Base-by-base conservation (phyloP, 1,284 basidiomycete genomes). In the Leccinum ambiguum region DNA sequence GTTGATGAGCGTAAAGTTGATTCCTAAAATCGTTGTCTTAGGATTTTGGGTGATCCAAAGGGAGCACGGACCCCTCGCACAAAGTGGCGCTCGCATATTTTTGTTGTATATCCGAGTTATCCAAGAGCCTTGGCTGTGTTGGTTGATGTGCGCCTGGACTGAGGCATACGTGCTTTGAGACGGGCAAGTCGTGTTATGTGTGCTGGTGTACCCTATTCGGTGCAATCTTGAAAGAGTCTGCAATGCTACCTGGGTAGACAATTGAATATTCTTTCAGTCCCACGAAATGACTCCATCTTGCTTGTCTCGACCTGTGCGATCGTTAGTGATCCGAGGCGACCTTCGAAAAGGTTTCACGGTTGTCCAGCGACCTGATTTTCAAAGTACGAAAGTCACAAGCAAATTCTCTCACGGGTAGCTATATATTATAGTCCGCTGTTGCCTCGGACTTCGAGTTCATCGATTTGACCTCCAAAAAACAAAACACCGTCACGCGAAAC, bases 11-110 rank as follows among this genome's bases (percentile, higher is more conserved):
- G 36, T 21, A 41, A 41, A 14, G 3, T 8, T 30, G 16, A 53
- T 53, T 53, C 50, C 48, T 63, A 45, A 69, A 30, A 3, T 36
- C 30, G 2, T 59, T 18, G 8, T 41, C 9, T 6, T 62, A 71
- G 70, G 72, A 18, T 71, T 71, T 18, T 68, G 54, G 71, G 18
- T 73, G 0, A 39, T 71, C 13, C 72, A 71, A 53, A 71, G 69
- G 68, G 70, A 71, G 41, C 33, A 70, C 39, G 5, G 45, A 16
- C 14, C 26, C 13, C 18, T 48, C 18, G 16, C 2, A 61, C 68
- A 45, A 53, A 61, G 43, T 16, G 61, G 41, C n/a, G 18, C 33
- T 66, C 3, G 39, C 39, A 59, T 33, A 14, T 30, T 7, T 10
- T 23, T 43, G n/a, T 54, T 6, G 13, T 6, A 18, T 4, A 6